Percentiles rank a stretch among this genome's conserved stretches.
Conservation (phyloP, 2,329 filamentous ascomycete species). For the Claviceps maximensis region DNA sequence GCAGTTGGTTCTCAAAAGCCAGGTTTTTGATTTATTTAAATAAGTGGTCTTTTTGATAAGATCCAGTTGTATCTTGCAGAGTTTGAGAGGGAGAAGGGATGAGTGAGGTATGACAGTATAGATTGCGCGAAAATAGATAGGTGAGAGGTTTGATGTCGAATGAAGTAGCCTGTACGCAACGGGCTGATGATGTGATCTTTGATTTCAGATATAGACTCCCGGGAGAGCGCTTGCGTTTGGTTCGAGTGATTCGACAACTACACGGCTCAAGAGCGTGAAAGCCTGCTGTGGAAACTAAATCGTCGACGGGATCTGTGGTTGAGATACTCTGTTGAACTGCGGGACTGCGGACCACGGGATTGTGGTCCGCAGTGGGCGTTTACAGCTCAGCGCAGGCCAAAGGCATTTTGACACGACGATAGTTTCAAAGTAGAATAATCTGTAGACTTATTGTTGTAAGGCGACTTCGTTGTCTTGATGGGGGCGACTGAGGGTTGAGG, state of each 20-base stretch:
- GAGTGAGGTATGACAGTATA: not conserved
- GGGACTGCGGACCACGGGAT: slow-evolving; percentile 59
- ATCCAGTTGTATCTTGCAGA: not conserved
- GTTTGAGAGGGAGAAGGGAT: not conserved
- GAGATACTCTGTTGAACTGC: slow-evolving; percentile 66
- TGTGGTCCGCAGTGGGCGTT: slow-evolving; percentile 64
- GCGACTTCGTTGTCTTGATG: slow-evolving; percentile 54
- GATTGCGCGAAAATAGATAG: too few relatives aligned
- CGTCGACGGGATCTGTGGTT: slow-evolving; percentile 36
- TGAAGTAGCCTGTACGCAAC: slow-evolving; percentile 15
- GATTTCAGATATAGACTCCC: slow-evolving; percentile 27
- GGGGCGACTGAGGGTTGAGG: slow-evolving; percentile 17
- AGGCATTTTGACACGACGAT: slow-evolving; percentile 59
- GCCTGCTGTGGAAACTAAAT: slow-evolving; percentile 46
- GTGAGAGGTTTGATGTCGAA: not conserved
- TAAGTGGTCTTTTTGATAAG: not conserved
- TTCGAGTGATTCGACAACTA: not conserved
- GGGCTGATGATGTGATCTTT: slow-evolving; percentile 18
- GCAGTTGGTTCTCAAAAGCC: not conserved
- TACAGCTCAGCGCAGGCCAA: slow-evolving; percentile 83
- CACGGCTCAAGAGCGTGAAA: slow-evolving; percentile 30
- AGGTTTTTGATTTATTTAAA: not conserved
- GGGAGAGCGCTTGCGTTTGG: slow-evolving; percentile 13
- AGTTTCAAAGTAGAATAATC: slow-evolving; percentile 36
- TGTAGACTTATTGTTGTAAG: slow-evolving; percentile 18